phyloP scores from a whole-genome alignment of 2,329 filamentous ascomycete species.

The Hypoxylon sp. region DNA sequence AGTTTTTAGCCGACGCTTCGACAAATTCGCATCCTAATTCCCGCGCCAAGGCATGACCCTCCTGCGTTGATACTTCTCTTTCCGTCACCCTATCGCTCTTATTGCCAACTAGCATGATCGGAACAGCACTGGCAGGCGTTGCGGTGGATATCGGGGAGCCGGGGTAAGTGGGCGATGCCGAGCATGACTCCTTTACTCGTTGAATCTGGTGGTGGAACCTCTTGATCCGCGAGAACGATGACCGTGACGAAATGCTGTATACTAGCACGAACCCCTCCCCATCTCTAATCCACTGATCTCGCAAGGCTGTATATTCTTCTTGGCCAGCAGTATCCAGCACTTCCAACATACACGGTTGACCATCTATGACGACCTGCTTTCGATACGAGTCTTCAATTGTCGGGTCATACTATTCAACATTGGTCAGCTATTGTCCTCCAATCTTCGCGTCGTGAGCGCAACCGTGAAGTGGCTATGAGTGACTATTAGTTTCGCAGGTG shows the following conservation, averaged over 20 bases:
- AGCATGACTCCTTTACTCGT: constrained; percentile 91
- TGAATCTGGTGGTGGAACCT: constrained; percentile 98
- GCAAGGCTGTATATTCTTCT: constrained; percentile 96
- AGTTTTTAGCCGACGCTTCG: constrained; percentile 96
- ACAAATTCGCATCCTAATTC: constrained; percentile 97
- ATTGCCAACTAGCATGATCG: constrained; percentile 98
- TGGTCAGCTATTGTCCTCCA: constrained; percentile 35
- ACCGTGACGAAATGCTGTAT: constrained; percentile 97
- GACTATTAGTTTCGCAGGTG: neutral
- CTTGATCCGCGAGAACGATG: constrained; percentile 94
- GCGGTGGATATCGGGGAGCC: constrained; percentile 76
- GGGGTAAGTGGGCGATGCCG: constrained; percentile 80
- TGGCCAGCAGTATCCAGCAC: constrained; percentile 97
- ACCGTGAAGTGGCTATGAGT: neutral
- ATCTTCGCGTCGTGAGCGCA: constrained; percentile 17
- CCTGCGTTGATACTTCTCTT: constrained; percentile 95
- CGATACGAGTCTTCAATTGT: constrained; percentile 91
- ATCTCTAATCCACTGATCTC: constrained; percentile 98
- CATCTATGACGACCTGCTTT: constrained; percentile 93
- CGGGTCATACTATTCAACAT: constrained; percentile 75
- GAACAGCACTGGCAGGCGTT: constrained; percentile 76
- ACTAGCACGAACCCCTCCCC: constrained; percentile 98
- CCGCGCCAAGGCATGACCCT: constrained; percentile 90
- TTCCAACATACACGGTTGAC: constrained; percentile 96
- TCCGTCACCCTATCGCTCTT: constrained; percentile 98